Evolutionary conservation across 345 rosid species (phyloP).

Genomic region (Rhizophora mangle): DNA sequence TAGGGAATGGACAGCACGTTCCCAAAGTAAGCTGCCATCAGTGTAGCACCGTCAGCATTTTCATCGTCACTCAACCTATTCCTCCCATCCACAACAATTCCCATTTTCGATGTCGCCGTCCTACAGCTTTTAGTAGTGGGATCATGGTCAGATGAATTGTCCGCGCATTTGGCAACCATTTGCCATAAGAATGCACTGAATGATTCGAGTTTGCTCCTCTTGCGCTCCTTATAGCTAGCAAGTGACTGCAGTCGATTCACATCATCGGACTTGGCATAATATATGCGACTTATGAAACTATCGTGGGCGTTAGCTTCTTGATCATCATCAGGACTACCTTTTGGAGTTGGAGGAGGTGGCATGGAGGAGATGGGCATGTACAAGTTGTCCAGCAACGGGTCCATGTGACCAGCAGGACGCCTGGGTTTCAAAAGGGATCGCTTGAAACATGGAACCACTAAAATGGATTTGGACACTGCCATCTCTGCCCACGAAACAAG

Average conservation of each 20-base stretch:
- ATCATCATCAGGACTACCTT: constrained; percentile 1
- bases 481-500: constrained; percentile 65
- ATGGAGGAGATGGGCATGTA: constrained; percentile 45
- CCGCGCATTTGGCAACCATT: constrained; percentile 41
- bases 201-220: constrained; percentile 59
- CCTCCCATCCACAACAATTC: constrained; percentile 73
- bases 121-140: background rate
- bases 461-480: constrained; percentile 40
- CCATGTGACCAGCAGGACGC: constrained; percentile 29
- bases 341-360: constrained; percentile 40
- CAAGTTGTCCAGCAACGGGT: constrained; percentile 44
- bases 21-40: constrained; percentile 49
- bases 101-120: constrained; percentile 35
- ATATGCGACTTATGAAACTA: constrained; percentile 48
- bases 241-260: constrained; percentile 38
- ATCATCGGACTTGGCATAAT: constrained; percentile 35
- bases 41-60: background rate
- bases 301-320: background rate
- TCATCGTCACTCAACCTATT: constrained; percentile 28
- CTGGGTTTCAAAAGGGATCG: constrained; percentile 58
- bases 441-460: constrained; percentile 49
- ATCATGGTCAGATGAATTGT: background rate
- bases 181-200: constrained; percentile 72
- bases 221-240: constrained; percentile 32
- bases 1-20: constrained; percentile 66